Evolutionary conservation across 495 filamentous ascomycete species (phyloP).

Genomic region (Hypoxylon cercidicola): DNA sequence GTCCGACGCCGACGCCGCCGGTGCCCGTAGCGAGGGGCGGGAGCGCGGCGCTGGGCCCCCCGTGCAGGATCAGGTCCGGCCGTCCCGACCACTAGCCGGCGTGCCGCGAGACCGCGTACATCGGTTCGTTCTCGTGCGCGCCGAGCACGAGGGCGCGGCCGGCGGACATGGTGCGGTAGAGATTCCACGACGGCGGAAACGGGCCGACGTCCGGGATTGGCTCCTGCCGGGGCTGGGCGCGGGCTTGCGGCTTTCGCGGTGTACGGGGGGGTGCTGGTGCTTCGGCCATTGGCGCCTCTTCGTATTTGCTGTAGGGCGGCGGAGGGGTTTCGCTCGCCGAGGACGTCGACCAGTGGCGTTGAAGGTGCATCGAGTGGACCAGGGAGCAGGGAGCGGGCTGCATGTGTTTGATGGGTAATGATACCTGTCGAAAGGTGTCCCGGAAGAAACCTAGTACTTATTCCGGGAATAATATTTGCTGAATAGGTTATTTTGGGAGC

Average conservation of each 20-base stretch:
- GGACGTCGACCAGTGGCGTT: neutral
- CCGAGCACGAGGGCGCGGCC: slow-evolving; percentile 23
- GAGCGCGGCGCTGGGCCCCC: slow-evolving; percentile 8
- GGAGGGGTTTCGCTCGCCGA: slow-evolving; percentile 4
- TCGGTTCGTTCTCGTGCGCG: slow-evolving; percentile 22
- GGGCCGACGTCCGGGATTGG: neutral
- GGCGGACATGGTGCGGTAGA: slow-evolving; percentile 26
- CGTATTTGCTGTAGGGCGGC: slow-evolving; percentile 12
- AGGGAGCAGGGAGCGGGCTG: neutral
- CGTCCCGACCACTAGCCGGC: slow-evolving; percentile 26
- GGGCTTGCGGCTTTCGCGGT: neutral
- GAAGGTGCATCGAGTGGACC: slow-evolving; percentile 6
- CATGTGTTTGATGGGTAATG: neutral
- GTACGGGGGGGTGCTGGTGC: neutral
- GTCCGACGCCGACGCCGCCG: slow-evolving; percentile 12
- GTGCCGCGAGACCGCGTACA: slow-evolving; percentile 29
- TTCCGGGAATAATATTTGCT: neutral
- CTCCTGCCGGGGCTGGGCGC: neutral
- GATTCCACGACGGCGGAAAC: slow-evolving; percentile 30
- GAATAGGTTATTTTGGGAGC: too few species aligned
- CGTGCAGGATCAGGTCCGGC: slow-evolving; percentile 29
- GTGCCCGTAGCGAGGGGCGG: slow-evolving; percentile 27
- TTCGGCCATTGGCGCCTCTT: slow-evolving; percentile 7
- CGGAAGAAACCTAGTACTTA: neutral
- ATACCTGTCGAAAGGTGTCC: neutral